These are phyloP conservation scores for Drechslerella coelobrocha DNA, from an alignment of 2,329 filamentous ascomycete genomes.

Conservation along the genomic window DNA sequence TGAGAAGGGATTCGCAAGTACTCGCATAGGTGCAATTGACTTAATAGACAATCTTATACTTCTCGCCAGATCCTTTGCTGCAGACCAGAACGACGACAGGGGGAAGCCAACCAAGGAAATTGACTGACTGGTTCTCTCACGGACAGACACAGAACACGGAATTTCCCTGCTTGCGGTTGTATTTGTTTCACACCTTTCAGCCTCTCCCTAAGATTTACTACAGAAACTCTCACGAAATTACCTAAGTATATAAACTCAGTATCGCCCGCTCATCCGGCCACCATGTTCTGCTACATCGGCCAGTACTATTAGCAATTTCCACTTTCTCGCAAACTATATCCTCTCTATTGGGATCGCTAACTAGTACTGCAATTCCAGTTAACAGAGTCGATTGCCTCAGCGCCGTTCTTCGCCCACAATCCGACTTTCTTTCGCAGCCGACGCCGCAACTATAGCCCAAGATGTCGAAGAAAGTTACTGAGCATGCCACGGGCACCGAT, in stretches of 20 bases:
- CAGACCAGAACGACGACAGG: not conserved
- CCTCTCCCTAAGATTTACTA: not conserved
- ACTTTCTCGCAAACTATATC: not conserved
- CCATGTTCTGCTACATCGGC: not conserved
- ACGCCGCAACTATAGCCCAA: not conserved
- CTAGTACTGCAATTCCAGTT: not conserved
- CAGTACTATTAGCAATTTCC: not conserved
- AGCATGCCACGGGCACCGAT: not conserved
- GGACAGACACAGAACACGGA: not conserved
- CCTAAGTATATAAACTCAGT: not conserved
- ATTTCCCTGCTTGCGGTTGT: not conserved
- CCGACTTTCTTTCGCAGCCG: not conserved
- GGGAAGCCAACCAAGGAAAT: not conserved
- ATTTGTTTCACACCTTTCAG: not conserved
- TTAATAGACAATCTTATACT: constrained; percentile 3
- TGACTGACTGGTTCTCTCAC: not conserved
- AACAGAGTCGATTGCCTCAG: not conserved
- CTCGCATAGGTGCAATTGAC: not conserved
- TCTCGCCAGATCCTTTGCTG: not conserved
- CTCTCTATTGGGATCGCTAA: not conserved
- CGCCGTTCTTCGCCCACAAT: not conserved
- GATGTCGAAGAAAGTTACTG: not conserved
- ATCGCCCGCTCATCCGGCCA: not conserved
- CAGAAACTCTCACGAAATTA: not conserved
- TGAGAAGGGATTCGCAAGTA: not conserved